phyloP scores from a whole-genome alignment of 192 early-diverging fungal genomes.

The Rhizoclosmatium globosum region DNA sequence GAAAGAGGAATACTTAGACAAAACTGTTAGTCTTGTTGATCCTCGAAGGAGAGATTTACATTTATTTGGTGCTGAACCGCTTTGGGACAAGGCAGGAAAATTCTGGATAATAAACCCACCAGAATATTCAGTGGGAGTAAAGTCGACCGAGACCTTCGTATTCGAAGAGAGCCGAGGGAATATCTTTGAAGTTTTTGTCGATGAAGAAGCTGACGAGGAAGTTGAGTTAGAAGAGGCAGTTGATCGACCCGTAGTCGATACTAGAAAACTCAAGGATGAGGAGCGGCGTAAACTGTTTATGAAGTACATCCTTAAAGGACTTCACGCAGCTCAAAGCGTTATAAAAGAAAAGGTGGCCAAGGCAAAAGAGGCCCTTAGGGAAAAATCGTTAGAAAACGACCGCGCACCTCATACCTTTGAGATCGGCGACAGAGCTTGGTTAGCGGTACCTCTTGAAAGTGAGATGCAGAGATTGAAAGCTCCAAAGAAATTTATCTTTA shows the following conservation, averaged over 20 bases:
- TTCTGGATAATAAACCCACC: neutral
- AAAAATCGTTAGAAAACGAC: neutral
- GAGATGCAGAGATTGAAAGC: neutral
- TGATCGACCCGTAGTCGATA: neutral
- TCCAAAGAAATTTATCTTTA: constrained; percentile 1
- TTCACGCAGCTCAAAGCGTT: neutral
- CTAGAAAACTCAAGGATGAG: neutral
- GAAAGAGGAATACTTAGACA: neutral
- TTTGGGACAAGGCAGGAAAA: neutral
- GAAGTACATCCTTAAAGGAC: neutral
- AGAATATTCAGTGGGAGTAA: neutral
- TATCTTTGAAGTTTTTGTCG: neutral
- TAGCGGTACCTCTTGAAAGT: neutral
- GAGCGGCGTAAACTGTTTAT: neutral
- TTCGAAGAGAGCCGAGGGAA: too few relatives aligned
- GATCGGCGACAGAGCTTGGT: neutral
- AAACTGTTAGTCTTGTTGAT: neutral
- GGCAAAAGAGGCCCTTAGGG: neutral
- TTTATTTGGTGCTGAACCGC: neutral
- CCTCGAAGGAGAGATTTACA: neutral
- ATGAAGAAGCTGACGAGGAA: neutral
- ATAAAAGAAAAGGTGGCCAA: neutral
- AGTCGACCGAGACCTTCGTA: neutral
- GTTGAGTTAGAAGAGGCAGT: too few relatives aligned
- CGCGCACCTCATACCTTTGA: neutral